These are phyloP conservation scores for Zizania palustris DNA, from an alignment of 202 grass and related monocot species.

Conservation along the genomic window DNA sequence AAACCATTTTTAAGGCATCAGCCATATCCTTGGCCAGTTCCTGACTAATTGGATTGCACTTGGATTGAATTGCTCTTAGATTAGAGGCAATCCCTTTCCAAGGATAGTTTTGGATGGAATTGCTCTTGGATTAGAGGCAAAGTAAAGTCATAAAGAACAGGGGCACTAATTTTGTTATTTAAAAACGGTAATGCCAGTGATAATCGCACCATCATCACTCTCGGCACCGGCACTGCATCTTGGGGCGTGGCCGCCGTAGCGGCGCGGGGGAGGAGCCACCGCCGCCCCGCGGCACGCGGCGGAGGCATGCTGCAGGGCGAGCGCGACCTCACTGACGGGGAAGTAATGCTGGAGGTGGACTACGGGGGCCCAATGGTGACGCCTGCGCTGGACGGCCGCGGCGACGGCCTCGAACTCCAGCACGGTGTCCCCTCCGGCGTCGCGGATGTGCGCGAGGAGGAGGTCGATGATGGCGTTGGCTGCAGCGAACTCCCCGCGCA, in stretches of 20 bases:
- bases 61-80: background rate
- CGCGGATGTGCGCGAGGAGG: conserved; percentile 64
- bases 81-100: background rate
- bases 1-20: background rate
- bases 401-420: conserved; percentile 69
- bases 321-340: conserved; percentile 65
- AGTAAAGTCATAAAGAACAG: background rate
- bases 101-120: no score
- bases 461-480: conserved; percentile 88
- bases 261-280: conserved; percentile 38
- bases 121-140: background rate
- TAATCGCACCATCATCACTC: background rate
- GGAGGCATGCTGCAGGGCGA: conserved; percentile 68
- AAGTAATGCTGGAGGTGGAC: conserved; percentile 94
- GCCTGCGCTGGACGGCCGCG: conserved; percentile 67
- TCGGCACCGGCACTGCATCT: background rate
- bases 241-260: conserved; percentile 19
- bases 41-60: background rate
- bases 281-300: conserved; percentile 24
- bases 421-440: conserved; percentile 38
- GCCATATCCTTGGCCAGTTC: background rate
- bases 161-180: no score
- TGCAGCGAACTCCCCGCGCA: conserved; percentile 80
- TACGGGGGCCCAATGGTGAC: conserved; percentile 74
- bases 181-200: background rate